A percentile compares a stretch with the other conserved stretches of the same genome.
Conservation (phyloP, 371 early-diverging fungal species). For the Umbelopsis sp. region DNA sequence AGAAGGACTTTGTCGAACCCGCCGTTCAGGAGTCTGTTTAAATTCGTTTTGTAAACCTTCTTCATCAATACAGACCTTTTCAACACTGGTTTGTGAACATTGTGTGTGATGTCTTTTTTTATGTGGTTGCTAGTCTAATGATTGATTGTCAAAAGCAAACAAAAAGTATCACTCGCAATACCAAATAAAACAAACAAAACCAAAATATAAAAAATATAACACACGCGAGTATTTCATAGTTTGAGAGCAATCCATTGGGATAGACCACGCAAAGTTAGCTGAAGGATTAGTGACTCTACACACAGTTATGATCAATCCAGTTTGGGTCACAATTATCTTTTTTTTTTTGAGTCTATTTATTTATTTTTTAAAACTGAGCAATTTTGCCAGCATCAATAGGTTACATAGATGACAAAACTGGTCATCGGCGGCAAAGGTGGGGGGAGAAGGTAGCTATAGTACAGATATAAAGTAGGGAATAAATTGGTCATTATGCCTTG, state of each 20-base stretch:
- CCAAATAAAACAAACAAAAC: not conserved
- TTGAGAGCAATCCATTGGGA: too few relatives aligned
- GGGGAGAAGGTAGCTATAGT: too few relatives aligned
- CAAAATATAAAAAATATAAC: too few relatives aligned
- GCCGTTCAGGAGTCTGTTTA: constrained; percentile 59
- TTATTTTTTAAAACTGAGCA: not conserved
- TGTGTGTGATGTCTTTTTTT: not conserved
- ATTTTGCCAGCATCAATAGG: not conserved
- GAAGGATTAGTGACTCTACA: too few relatives aligned
- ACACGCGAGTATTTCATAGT: too few relatives aligned
- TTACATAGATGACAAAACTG: too few relatives aligned
- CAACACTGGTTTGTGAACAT: constrained; percentile 10
- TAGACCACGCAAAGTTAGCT: too few relatives aligned
- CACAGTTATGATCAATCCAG: too few relatives aligned
- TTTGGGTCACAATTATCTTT: too few relatives aligned
- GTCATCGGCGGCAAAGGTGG: too few relatives aligned
- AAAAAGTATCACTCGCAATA: not conserved
- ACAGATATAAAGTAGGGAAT: too few relatives aligned
- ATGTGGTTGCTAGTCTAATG: not conserved
- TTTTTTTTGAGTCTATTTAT: not conserved
- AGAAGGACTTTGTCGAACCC: constrained; percentile 87
- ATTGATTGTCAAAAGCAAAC: not conserved
- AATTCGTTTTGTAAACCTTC: constrained; percentile 17
- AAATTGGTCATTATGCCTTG: too few relatives aligned
- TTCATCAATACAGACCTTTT: constrained; percentile 16